Evolutionary conservation across 352 stramenopile species (phyloP), one percentile per base, ranked within the genome.

Genomic region (Phytophthora capsici): DNA sequence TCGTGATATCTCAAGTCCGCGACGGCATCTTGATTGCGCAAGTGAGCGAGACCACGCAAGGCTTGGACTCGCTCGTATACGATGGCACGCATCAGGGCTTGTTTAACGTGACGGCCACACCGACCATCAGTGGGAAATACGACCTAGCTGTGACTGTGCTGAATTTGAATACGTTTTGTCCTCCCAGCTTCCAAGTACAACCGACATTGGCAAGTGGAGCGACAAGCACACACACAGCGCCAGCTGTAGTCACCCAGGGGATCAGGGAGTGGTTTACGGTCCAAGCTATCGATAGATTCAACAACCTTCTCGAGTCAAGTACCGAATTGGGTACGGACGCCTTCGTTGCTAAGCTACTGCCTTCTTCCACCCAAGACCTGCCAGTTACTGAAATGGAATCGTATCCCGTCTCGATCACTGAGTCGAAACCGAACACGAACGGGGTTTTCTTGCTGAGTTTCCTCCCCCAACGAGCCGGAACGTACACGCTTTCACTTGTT

Each of bases 211-310:
- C 90, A 12, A 90, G 71, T 73, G 79, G 80, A 50, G 65, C 63
- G 25, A 71, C 77, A 23, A 93, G 78, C 23, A 93, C 74, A 8
- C 94, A 98, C 64, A 86, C 89, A 41, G 88, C 90, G 0, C 79
- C 82, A 6, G 51, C 84, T 6, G 77, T 98, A 23, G 93, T 94
- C 0, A 92, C 84, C 0, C 87, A 95, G 82, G 83, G 95, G 17
- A 71, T 82, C 2, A 43, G 59, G 19, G 87, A 93, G 43, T 63
- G 55, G 26, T 98, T 98, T 67, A 78, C 69, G 9, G 70, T 99
- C 2, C 88, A 98, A 58, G 77, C 89, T 13, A 87, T 95, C 28
- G 96, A 99, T 68, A 66, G 73, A 3, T 99, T 98, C 61, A 81
- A 86, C 6, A 99, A 99, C 69, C 71, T 77, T 28, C 75, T 99